These are phyloP conservation scores for Gigaspora rosea DNA, from an alignment of 192 early-diverging fungal species.

Conservation along the genomic window DNA sequence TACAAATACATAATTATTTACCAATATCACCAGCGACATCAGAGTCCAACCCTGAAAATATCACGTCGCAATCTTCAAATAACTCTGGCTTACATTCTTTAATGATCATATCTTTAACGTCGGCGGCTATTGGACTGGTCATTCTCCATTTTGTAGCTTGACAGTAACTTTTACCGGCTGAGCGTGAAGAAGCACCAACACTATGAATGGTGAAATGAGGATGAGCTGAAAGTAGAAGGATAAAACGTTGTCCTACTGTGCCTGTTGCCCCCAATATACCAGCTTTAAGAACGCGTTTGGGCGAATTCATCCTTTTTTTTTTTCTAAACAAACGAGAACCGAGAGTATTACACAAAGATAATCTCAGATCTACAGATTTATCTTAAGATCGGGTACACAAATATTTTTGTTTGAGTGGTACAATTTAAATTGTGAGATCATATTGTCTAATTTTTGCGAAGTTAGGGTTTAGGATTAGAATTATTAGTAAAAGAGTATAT, in stretches of 20 bases:
- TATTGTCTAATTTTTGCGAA: no score
- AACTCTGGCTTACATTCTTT: conserved; percentile 68
- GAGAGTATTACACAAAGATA: no score
- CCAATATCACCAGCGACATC: conserved; percentile 91
- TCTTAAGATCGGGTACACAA: no score
- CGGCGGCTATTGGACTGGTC: conserved; percentile 69
- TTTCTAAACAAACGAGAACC: neutral
- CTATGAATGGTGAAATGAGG: conserved; percentile 85
- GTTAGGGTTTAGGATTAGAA: no score
- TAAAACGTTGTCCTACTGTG: conserved; percentile 98
- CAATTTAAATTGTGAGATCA: no score
- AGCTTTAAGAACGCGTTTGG: conserved; percentile 46
- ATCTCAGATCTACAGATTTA: no score
- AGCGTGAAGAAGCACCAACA: conserved; percentile 88
- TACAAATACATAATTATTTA: conserved; percentile 1
- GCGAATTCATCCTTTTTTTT: neutral
- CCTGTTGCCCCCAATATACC: conserved; percentile 97
- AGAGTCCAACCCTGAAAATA: conserved; percentile 96
- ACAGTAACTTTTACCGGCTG: conserved; percentile 82
- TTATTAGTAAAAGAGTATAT: no score
- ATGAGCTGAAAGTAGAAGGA: conserved; percentile 83
- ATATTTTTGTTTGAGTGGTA: no score
- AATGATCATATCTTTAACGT: conserved; percentile 60
- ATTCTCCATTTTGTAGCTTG: conserved; percentile 90
- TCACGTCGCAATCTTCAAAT: conserved; percentile 82